Percentiles rank a stretch among this genome's conserved stretches.
phyloP scores from a whole-genome alignment of 768 basidiomycete species.

The Panus rudis region DNA sequence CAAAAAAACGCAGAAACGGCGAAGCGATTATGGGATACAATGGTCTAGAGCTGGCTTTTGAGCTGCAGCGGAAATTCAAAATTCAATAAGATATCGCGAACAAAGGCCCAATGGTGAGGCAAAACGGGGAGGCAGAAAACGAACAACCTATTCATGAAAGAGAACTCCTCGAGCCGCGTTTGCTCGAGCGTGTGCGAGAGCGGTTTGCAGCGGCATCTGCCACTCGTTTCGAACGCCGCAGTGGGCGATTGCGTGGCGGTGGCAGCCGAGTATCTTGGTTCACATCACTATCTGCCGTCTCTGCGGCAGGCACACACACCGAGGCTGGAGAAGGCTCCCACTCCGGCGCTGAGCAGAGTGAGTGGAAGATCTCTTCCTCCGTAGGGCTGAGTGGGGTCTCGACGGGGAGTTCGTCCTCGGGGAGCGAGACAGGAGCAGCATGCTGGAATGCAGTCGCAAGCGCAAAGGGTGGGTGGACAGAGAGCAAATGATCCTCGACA shows the following conservation, averaged over 20 bases:
- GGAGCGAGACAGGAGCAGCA: slow-evolving; percentile 1
- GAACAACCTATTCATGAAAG: slow-evolving; percentile 18
- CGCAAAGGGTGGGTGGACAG: slow-evolving; percentile 18
- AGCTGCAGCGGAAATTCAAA: not conserved
- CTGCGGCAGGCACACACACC: slow-evolving; percentile 4
- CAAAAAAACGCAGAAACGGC: slow-evolving; percentile 5
- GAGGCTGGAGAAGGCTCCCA: slow-evolving; percentile 36
- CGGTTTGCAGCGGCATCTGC: slow-evolving; percentile 44
- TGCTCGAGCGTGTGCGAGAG: slow-evolving; percentile 36
- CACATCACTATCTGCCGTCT: slow-evolving; percentile 1
- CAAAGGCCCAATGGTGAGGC: slow-evolving; percentile 3
- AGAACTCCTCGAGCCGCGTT: slow-evolving; percentile 26
- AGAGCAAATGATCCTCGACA: slow-evolving; percentile 21
- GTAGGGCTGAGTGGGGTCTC: slow-evolving; percentile 58
- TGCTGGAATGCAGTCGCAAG: not conserved
- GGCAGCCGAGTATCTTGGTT: not conserved
- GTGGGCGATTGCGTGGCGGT: slow-evolving; percentile 24
- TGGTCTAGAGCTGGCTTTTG: not conserved
- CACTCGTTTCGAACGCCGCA: slow-evolving; percentile 64
- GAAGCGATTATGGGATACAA: slow-evolving; percentile 4
- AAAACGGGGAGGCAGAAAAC: not conserved
- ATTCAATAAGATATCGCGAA: slow-evolving; percentile 3
- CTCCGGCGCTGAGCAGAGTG: slow-evolving; percentile 38
- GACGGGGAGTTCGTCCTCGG: slow-evolving; percentile 16
- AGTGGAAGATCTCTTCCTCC: slow-evolving; percentile 66